Percentiles rank a stretch among this genome's conserved stretches.
These are phyloP conservation scores for Cutaneotrichosporon sp. DNA, from an alignment of 1,284 basidiomycete species.

Conservation along the genomic window DNA sequence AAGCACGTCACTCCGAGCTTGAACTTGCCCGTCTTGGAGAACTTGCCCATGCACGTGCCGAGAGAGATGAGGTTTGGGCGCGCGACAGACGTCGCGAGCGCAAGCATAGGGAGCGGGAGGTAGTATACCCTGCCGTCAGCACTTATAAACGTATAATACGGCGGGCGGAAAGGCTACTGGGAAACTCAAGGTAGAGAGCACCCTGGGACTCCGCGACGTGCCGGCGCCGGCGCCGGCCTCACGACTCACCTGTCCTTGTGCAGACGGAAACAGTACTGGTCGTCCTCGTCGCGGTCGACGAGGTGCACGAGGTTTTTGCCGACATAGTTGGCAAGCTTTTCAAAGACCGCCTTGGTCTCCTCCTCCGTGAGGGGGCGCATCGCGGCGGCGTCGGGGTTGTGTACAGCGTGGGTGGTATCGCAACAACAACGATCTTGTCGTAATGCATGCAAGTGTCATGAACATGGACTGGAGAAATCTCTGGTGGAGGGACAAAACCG, in stretches of 20 bases:
- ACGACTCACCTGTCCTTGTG: conserved; percentile 67
- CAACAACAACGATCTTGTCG: conserved; percentile 1
- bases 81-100: conserved; percentile 83
- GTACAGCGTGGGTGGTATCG: not conserved
- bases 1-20: conserved; percentile 91
- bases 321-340: conserved; percentile 51
- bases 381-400: conserved; percentile 4
- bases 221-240: not conserved
- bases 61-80: conserved; percentile 87
- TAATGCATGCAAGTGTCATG: not conserved
- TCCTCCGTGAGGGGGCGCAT: conserved; percentile 51
- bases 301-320: conserved; percentile 51
- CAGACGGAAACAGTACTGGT: conserved; percentile 73
- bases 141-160: too few species aligned
- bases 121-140: conserved; percentile 64
- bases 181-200: too few species aligned
- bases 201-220: not conserved
- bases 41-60: conserved; percentile 97
- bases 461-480: conserved; percentile 17
- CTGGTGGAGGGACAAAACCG: conserved; percentile 12
- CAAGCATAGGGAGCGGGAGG: conserved; percentile 88
- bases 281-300: conserved; percentile 49
- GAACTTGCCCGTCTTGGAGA: conserved; percentile 96
- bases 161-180: too few species aligned
- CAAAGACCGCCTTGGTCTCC: conserved; percentile 51